Evolutionary conservation across 2,329 filamentous ascomycete species (phyloP).

Genomic region (Bipolaris sorokiniana): DNA sequence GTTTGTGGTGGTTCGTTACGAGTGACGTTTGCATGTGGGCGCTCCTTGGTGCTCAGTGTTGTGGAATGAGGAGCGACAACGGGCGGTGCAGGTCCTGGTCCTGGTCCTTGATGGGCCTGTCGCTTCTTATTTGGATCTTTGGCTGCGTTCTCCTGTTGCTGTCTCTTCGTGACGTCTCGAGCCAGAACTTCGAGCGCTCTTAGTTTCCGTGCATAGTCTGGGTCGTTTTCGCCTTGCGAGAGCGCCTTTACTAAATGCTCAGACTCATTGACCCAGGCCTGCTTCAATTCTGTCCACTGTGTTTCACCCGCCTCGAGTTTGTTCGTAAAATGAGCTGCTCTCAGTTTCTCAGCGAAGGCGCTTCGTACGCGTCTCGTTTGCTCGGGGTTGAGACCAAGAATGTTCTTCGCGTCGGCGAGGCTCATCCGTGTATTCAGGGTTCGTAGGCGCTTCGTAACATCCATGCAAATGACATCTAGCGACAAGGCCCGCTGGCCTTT

Average conservation of each 20-base stretch:
- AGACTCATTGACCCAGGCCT: constrained; percentile 68
- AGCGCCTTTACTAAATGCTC: constrained; percentile 63
- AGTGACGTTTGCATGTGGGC: constrained; percentile 12
- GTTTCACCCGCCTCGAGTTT: constrained; percentile 75
- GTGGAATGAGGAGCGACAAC: constrained; percentile 26
- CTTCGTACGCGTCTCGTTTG: constrained; percentile 70
- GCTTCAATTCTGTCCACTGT: constrained; percentile 74
- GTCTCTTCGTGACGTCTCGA: constrained; percentile 77
- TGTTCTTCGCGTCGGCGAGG: constrained; percentile 75
- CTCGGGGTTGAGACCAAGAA: constrained; percentile 71
- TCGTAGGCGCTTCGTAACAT: constrained; percentile 81
- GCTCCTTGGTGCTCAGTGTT: constrained; percentile 41
- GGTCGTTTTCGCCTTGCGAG: constrained; percentile 58
- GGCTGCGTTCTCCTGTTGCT: constrained; percentile 70
- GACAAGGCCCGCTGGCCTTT: constrained; percentile 69
- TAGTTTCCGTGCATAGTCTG: constrained; percentile 61
- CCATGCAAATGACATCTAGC: constrained; percentile 78
- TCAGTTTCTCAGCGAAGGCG: constrained; percentile 70
- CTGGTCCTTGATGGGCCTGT: constrained; percentile 48
- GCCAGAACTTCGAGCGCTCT: constrained; percentile 74
- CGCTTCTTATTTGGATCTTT: constrained; percentile 58
- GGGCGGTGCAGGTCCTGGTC: constrained; percentile 50
- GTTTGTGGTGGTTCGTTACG: constrained; percentile 8
- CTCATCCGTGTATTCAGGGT: constrained; percentile 69
- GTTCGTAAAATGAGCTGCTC: constrained; percentile 70